A percentile compares a stretch with the other conserved stretches of the same genome.
phyloP scores from a whole-genome alignment of 2,329 filamentous ascomycete species.

The Aureobasidium lini region DNA sequence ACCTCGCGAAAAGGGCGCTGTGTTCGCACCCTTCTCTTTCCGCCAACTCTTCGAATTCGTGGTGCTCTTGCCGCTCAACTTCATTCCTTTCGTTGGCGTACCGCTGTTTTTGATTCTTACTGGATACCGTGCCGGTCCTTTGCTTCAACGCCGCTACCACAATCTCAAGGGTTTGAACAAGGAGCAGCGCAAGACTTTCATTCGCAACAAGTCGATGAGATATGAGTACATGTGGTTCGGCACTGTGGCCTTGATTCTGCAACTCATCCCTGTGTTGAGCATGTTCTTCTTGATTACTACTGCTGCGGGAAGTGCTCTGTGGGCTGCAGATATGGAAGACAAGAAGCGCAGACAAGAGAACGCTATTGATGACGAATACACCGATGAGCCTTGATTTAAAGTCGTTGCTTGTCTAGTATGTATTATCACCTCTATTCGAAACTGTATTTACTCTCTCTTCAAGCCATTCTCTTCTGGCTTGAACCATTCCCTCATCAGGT shows the following conservation, averaged over 20 bases:
- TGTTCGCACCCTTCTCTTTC: slow-evolving; percentile 83
- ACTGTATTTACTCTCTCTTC: background rate
- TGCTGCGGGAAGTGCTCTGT: slow-evolving; percentile 75
- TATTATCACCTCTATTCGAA: background rate
- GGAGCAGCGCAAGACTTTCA: slow-evolving; percentile 63
- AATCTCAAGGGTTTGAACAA: slow-evolving; percentile 67
- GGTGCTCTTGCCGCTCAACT: slow-evolving; percentile 61
- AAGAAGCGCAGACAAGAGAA: slow-evolving; percentile 19
- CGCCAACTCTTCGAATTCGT: slow-evolving; percentile 86
- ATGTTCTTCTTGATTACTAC: slow-evolving; percentile 92
- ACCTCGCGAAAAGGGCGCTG: slow-evolving; percentile 65
- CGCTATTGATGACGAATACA: slow-evolving; percentile 21
- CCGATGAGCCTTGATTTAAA: slow-evolving; percentile 23
- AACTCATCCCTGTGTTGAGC: slow-evolving; percentile 83
- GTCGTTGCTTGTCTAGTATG: background rate
- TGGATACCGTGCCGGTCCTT: slow-evolving; percentile 76
- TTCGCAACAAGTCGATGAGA: slow-evolving; percentile 52
- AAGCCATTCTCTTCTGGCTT: slow-evolving; percentile 24
- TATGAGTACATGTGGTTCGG: slow-evolving; percentile 95
- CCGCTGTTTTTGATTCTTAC: slow-evolving; percentile 83
- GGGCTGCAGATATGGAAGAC: slow-evolving; percentile 72
- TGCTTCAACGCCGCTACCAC: slow-evolving; percentile 89
- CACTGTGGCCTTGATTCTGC: slow-evolving; percentile 53
- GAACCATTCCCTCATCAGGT: slow-evolving; percentile 46
- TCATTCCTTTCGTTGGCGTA: slow-evolving; percentile 75